phyloP scores from a whole-genome alignment of 2,329 filamentous ascomycete genomes.

The Aurifilum marmelostoma region DNA sequence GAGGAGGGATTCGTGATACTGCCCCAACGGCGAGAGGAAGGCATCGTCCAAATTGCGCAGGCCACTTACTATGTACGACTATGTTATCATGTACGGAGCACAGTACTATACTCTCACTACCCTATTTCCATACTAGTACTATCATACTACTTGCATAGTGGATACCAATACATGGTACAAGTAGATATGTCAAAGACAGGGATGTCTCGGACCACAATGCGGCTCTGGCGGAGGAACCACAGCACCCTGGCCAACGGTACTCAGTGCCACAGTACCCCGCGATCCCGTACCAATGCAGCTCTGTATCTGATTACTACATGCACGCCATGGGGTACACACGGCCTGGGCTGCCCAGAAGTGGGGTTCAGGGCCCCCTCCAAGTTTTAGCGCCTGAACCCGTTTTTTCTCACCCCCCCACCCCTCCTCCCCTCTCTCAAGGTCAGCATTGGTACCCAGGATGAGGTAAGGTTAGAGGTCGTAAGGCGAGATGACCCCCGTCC shows the following conservation, averaged over 20 bases:
- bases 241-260: not conserved
- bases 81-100: too few species aligned
- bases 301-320: not conserved
- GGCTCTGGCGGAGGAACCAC: slow-evolving; percentile 16
- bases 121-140: not conserved
- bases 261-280: not conserved
- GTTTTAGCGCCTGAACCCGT: not conserved
- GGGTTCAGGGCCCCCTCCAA: slow-evolving; percentile 1
- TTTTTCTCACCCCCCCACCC: not conserved
- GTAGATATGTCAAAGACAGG: not conserved
- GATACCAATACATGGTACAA: not conserved
- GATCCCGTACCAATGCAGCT: not conserved
- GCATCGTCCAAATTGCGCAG: too few species aligned
- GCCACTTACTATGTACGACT: not conserved
- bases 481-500: not conserved
- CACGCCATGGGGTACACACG: not conserved
- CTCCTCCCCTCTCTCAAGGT: not conserved
- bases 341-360: not conserved
- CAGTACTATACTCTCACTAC: too few species aligned
- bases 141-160: not conserved
- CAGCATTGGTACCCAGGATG: not conserved
- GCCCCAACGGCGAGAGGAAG: too few species aligned
- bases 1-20: too few species aligned
- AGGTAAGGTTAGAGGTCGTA: not conserved
- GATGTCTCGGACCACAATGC: slow-evolving; percentile 20